These are phyloP conservation scores for Nymphaea colorata DNA, from an alignment of 164 flowering plant species.

Conservation along the genomic window DNA sequence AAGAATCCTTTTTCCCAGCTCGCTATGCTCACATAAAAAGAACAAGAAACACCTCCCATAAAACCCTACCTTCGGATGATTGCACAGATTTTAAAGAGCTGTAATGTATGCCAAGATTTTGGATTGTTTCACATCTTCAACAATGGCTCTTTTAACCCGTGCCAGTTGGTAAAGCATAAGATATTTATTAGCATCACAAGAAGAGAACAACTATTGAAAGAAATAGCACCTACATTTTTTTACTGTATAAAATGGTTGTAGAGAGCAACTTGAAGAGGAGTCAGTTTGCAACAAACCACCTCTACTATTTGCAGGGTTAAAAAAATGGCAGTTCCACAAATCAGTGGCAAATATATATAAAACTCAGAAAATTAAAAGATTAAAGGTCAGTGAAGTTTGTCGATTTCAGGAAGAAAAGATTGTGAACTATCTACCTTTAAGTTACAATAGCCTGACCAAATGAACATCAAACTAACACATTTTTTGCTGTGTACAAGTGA, in stretches of 20 bases:
- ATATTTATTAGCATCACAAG: neutral
- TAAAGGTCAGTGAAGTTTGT: too few relatives aligned
- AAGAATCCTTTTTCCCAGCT: too few relatives aligned
- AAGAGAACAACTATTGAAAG: neutral
- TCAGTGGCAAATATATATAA: too few relatives aligned
- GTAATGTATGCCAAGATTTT: conserved; percentile 94
- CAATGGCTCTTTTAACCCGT: conserved; percentile 60
- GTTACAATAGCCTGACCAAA: too few relatives aligned
- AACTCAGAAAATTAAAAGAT: too few relatives aligned
- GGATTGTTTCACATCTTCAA: conserved; percentile 68
- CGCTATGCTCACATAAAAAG: too few relatives aligned
- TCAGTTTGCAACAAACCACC: conserved; percentile 97
- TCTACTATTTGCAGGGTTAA: conserved; percentile 68
- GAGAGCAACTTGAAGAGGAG: conserved; percentile 68
- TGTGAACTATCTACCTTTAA: too few relatives aligned
- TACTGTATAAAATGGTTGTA: conserved; percentile 92
- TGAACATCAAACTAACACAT: too few relatives aligned
- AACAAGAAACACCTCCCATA: too few relatives aligned
- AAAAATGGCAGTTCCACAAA: neutral
- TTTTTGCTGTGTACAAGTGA: too few relatives aligned
- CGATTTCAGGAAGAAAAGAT: too few relatives aligned
- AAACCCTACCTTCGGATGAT: conserved; percentile 79
- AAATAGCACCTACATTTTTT: conserved; percentile 55
- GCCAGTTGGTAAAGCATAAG: neutral
- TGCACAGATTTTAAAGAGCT: conserved; percentile 96